Evolutionary conservation across 2,329 filamentous ascomycete genomes (phyloP).

Genomic region (Shiraia bambusicola): DNA sequence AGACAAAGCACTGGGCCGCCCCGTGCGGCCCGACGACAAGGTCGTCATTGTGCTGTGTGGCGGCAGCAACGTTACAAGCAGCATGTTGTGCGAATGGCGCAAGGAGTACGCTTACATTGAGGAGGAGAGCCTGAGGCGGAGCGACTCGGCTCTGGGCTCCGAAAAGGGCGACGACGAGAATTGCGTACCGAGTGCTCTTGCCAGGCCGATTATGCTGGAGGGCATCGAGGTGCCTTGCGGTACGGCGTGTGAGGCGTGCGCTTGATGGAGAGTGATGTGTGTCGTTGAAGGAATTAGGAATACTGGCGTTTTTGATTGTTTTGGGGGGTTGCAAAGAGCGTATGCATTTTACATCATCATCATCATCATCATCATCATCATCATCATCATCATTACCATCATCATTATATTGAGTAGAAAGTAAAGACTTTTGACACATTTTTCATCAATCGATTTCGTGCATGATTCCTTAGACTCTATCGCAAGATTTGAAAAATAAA

Average conservation of each 20-base stretch:
- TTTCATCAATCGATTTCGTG: background rate
- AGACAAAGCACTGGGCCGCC: constrained; percentile 60
- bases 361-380: too few relatives aligned
- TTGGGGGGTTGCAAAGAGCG: too few relatives aligned
- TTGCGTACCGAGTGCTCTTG: constrained; percentile 17
- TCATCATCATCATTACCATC: too few relatives aligned
- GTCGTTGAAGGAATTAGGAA: too few relatives aligned
- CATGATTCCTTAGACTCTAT: too few relatives aligned
- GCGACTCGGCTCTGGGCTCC: constrained; percentile 20
- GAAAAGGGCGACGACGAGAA: constrained; percentile 13
- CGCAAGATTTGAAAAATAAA: too few relatives aligned
- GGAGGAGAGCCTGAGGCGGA: constrained; percentile 17
- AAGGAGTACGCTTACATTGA: constrained; percentile 40
- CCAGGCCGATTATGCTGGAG: constrained; percentile 18
- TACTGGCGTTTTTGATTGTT: too few relatives aligned
- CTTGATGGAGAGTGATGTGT: background rate
- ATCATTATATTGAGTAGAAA: too few relatives aligned
- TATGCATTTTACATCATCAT: too few relatives aligned
- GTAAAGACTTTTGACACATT: too few relatives aligned
- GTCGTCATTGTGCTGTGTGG: constrained; percentile 87
- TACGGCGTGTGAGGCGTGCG: constrained; percentile 1
- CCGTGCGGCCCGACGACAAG: constrained; percentile 65
- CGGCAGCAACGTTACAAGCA: constrained; percentile 54
- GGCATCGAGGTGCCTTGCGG: constrained; percentile 12
- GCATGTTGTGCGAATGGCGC: constrained; percentile 54